These are phyloP conservation scores for Pneumocystis canis DNA, from an alignment of 1,139 yeast species.

Conservation along the genomic window DNA sequence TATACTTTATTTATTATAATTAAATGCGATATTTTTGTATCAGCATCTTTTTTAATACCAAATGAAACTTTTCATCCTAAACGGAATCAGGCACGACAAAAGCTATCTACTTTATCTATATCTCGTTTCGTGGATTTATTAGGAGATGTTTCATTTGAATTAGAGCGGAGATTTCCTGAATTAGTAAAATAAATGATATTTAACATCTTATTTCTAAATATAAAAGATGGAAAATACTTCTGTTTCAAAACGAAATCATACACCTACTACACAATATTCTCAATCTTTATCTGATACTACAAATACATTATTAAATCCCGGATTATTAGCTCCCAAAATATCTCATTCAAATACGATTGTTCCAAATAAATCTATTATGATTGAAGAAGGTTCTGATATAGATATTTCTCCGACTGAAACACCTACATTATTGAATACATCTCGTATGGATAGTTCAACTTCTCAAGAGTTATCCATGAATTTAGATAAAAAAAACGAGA, in stretches of 20 bases:
- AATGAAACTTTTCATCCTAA: constrained; percentile 74
- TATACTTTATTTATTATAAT: background rate
- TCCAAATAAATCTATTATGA: constrained; percentile 61
- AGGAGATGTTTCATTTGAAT: constrained; percentile 75
- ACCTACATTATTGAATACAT: background rate
- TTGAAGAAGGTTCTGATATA: constrained; percentile 67
- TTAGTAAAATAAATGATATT: constrained; percentile 9
- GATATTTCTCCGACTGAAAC: constrained; percentile 1
- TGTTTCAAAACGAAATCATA: background rate
- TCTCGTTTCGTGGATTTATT: constrained; percentile 78
- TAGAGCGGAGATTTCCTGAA: constrained; percentile 58
- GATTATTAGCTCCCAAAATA: constrained; percentile 15
- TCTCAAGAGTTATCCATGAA: constrained; percentile 26
- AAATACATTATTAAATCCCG: background rate
- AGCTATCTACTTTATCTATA: constrained; percentile 71
- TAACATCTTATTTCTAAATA: background rate
- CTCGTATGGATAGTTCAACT: constrained; percentile 21
- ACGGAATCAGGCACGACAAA: constrained; percentile 89
- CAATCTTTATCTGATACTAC: background rate
- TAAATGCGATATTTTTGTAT: background rate
- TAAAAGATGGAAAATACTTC: background rate
- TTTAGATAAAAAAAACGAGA: constrained; percentile 29
- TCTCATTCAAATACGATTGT: constrained; percentile 50
- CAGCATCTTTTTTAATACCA: constrained; percentile 41
- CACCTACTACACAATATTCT: background rate